Base-by-base conservation (phyloP, 1,284 basidiomycete species). In the Somion occarium region DNA sequence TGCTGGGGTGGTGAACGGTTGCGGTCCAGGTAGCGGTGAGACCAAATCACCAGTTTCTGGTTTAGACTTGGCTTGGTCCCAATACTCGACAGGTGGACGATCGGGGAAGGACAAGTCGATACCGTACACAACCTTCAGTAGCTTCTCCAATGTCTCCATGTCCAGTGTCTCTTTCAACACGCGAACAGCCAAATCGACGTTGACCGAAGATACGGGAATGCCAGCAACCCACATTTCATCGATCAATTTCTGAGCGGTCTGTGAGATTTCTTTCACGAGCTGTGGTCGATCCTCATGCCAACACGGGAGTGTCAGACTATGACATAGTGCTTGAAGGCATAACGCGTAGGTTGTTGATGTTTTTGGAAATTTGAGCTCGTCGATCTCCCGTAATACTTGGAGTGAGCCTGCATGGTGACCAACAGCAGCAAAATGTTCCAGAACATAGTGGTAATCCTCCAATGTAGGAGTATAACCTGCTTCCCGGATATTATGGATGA, bases 101-200 rank as follows among this genome's bases (percentile, higher is more conserved):
- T 91, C 88, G 0, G 86, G 86, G 60, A 82, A 83, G 11, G 76
- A 71, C 46, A 91, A 63, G 66, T 91, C 88, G 50, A 91, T 76
- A 0, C 82, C 87, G 61, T 90, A 91, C 18, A 76, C 80, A 56
- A 75, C 66, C 59, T 77, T 81, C 69, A 90, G 65, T 27, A 89
- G 67, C 15, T 67, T 63, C 51, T 80, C 73, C 62, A 86, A 85
- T 0, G 71, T 71, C 27, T 73, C 68, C 49, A 69, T 62, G 61
- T 85, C 78, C 43, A 75, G 61, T 0, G 79, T 81, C 56, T 82
- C 80, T 67, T 84, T 85, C 58, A 88, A 69, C 52, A 91, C 76
- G 15, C 87, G 82, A 41, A 85, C 67, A 3, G 72, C 72, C 46
- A 88, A 66, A 64, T 90, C 88, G 51, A 88, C 69, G 57, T 79